These are phyloP conservation scores for Brassica juncea DNA, from an alignment of 345 rosid species.

Conservation along the genomic window DNA sequence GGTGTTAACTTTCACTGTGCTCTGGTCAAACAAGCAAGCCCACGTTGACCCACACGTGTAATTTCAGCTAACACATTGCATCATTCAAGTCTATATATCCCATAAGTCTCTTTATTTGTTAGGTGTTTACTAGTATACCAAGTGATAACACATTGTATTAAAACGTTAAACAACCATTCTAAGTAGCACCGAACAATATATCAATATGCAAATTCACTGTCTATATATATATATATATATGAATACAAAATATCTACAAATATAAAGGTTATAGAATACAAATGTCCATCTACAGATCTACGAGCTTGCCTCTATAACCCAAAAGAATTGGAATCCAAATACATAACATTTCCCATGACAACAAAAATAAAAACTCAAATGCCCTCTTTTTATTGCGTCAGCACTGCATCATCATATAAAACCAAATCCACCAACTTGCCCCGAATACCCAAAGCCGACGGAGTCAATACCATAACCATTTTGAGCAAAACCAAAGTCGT, in stretches of 20 bases:
- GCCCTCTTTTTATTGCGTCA: constrained; percentile 1
- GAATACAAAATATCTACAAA: background rate
- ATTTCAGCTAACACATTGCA: background rate
- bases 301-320: constrained; percentile 5
- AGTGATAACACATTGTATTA: background rate
- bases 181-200: background rate
- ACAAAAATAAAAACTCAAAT: background rate
- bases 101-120: background rate
- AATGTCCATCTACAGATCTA: constrained; percentile 17
- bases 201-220: background rate
- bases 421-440: constrained; percentile 37
- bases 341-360: constrained; percentile 12
- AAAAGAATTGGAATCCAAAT: constrained; percentile 18
- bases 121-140: background rate
- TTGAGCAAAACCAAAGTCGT: constrained; percentile 14
- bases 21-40: constrained; percentile 27
- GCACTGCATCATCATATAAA: constrained; percentile 26
- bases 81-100: background rate
- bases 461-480: constrained; percentile 30
- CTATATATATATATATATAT: background rate
- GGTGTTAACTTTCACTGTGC: background rate
- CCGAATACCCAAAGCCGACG: constrained; percentile 32
- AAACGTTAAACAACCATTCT: background rate
- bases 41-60: constrained; percentile 4
- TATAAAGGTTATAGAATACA: background rate